Percentiles rank a stretch among this genome's conserved stretches.
These are phyloP conservation scores for Elaeis oleifera DNA, from an alignment of 202 grass and related monocot species.

Conservation along the genomic window DNA sequence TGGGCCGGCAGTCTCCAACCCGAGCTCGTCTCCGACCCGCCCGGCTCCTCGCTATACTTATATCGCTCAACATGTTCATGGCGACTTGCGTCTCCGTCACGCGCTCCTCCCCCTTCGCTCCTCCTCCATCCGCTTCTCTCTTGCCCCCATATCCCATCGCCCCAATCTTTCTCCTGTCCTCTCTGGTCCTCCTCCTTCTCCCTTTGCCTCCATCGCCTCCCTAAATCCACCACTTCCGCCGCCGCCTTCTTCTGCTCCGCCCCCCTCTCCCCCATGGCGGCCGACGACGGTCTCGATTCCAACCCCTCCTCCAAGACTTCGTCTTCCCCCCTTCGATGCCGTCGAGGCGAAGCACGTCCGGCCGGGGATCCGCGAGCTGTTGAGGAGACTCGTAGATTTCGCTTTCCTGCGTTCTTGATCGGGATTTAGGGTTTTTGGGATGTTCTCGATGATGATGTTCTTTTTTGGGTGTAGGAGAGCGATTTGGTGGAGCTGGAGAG, in stretches of 20 bases:
- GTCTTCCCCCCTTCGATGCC: slow-evolving; percentile 58
- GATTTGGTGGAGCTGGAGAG: slow-evolving; percentile 80
- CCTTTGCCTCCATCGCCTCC: slow-evolving; percentile 26
- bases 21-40: background rate
- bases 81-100: slow-evolving; percentile 9
- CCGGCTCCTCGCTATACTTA: background rate
- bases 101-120: slow-evolving; percentile 13
- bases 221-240: slow-evolving; percentile 2
- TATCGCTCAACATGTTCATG: slow-evolving; percentile 4
- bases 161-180: slow-evolving; percentile 32
- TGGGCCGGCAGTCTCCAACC: background rate
- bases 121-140: slow-evolving; percentile 12
- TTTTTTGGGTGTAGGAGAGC: slow-evolving; percentile 33
- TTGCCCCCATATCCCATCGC: slow-evolving; percentile 15
- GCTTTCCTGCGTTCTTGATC: background rate
- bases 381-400: slow-evolving; percentile 48
- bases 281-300: slow-evolving; percentile 5
- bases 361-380: slow-evolving; percentile 56
- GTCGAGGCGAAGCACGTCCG: slow-evolving; percentile 59
- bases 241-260: slow-evolving; percentile 5
- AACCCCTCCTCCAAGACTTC: slow-evolving; percentile 62
- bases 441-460: background rate
- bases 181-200: slow-evolving; percentile 19
- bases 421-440: background rate
- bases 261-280: slow-evolving; percentile 1